Base-by-base conservation (phyloP, 2,329 filamentous ascomycete species). In the Diaporthe vexans region DNA sequence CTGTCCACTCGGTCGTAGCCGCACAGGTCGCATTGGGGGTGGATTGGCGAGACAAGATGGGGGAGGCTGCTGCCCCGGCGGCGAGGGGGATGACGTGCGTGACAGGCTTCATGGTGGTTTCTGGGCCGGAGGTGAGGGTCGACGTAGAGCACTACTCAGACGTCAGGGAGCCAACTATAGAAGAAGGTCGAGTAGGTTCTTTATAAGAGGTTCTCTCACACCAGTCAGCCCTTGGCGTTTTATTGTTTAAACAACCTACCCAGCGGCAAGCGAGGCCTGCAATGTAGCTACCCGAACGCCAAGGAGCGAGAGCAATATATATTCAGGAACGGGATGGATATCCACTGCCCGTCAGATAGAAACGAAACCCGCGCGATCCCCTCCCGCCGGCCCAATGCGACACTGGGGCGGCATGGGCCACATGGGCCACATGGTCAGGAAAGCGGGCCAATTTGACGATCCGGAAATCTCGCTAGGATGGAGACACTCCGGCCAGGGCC, bases 1-100 rank as follows among this genome's bases (percentile, higher is more conserved):
- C 83, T 0, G 79, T 78, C 82, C 83, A 85, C 57, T 79, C 74
- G 4, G 73, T 59, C 24, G 79, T 81, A 7, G 80, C 76, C 29
- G 54, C 43, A 67, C 81, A 82, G 17, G 76, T 40, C 3, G 43
- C 46, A 43, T 46, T 37, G 33, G 61, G 21, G 21, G 61, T 35
- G 43, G 63, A 52, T 46, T 67, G 63, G 3, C 63, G 63, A 29
- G 63, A 67, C 29, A 46, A 7, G 29, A 54, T 9, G 21, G 56
- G 43, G 13, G 70, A 68, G 46, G 70, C 71, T 67, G 46, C 67
- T 26, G 61, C 70, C 35, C 59, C 70, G 7, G 48, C 54, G 17
- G 61, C 73, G 46, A 75, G 26, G 24, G 73, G 48, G 24, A 75
- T 46, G 26, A 59, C 17, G 2, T 57, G 54, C 15, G 61, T 71